These are phyloP conservation scores for Tympanopsis confertula DNA, from an alignment of 2,329 filamentous ascomycete species.

Conservation along the genomic window DNA sequence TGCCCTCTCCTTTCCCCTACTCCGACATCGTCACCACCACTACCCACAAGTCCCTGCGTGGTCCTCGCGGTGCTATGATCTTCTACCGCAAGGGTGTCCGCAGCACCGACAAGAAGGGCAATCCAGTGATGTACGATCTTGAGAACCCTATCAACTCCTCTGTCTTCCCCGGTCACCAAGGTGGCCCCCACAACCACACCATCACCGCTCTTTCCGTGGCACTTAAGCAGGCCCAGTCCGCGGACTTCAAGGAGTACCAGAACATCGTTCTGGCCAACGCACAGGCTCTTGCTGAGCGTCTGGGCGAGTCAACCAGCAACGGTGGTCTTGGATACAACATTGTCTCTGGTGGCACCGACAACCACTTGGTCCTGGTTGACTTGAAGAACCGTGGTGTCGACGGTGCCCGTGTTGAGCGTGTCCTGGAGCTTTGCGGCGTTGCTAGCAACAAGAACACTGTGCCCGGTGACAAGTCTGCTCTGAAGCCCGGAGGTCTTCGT, in stretches of 20 bases:
- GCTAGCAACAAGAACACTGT: slow-evolving; percentile 72
- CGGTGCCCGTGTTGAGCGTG: slow-evolving; percentile 55
- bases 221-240: slow-evolving; percentile 62
- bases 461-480: slow-evolving; percentile 61
- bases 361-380: slow-evolving; percentile 66
- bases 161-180: slow-evolving; percentile 68
- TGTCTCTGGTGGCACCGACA: slow-evolving; percentile 63
- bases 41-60: slow-evolving; percentile 97
- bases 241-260: slow-evolving; percentile 65
- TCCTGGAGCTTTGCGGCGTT: slow-evolving; percentile 59
- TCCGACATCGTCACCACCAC: slow-evolving; percentile 97
- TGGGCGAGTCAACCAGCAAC: slow-evolving; percentile 35
- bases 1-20: slow-evolving; percentile 82
- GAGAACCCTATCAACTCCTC: slow-evolving; percentile 66
- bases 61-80: slow-evolving; percentile 97
- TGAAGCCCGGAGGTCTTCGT: slow-evolving; percentile 62
- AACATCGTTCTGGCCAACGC: slow-evolving; percentile 60
- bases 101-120: slow-evolving; percentile 60
- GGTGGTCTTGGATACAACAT: slow-evolving; percentile 53
- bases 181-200: slow-evolving; percentile 69
- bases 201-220: slow-evolving; percentile 67
- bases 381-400: slow-evolving; percentile 57
- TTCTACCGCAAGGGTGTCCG: slow-evolving; percentile 98
- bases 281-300: slow-evolving; percentile 45
- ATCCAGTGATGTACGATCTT: slow-evolving; percentile 58